These are phyloP conservation scores for Paraconiothyrium brasiliense DNA, from an alignment of 2,329 filamentous ascomycete species.

Conservation along the genomic window DNA sequence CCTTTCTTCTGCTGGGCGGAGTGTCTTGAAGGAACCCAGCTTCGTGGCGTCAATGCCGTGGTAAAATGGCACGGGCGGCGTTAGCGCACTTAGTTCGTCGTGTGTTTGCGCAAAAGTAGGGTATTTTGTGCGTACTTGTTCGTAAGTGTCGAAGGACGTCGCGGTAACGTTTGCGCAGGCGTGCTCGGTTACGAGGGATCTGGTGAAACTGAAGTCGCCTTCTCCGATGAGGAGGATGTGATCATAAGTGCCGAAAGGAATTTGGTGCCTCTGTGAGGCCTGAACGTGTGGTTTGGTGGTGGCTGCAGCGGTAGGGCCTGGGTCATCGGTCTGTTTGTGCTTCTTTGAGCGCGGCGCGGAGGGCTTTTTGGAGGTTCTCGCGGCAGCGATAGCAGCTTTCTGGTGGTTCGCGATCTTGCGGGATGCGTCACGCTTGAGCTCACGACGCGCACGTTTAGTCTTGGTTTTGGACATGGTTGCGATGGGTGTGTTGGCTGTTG, in stretches of 20 bases:
- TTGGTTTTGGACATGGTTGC: slow-evolving; percentile 47
- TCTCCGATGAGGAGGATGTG: slow-evolving; percentile 81
- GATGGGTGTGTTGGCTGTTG: slow-evolving; percentile 16
- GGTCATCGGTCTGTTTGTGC: slow-evolving; percentile 19
- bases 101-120: slow-evolving; percentile 58
- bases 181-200: slow-evolving; percentile 72
- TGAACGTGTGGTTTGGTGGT: slow-evolving; percentile 26
- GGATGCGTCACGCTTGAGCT: slow-evolving; percentile 44
- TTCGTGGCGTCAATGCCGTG: slow-evolving; percentile 75
- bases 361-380: slow-evolving; percentile 18
- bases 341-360: slow-evolving; percentile 21
- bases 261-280: slow-evolving; percentile 58
- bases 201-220: slow-evolving; percentile 80
- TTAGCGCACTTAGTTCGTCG: slow-evolving; percentile 31
- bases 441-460: slow-evolving; percentile 44
- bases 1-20: slow-evolving; percentile 32
- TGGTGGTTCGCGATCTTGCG: slow-evolving; percentile 39
- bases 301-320: slow-evolving; percentile 28
- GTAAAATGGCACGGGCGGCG: slow-evolving; percentile 46
- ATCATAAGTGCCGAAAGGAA: slow-evolving; percentile 74
- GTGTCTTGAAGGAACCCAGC: slow-evolving; percentile 40
- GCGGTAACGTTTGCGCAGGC: slow-evolving; percentile 73
- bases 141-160: slow-evolving; percentile 71
- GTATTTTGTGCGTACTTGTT: slow-evolving; percentile 62
- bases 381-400: slow-evolving; percentile 27